Evolutionary conservation across 2,329 filamentous ascomycete genomes (phyloP).

Genomic region (Hypoxylon sp.): DNA sequence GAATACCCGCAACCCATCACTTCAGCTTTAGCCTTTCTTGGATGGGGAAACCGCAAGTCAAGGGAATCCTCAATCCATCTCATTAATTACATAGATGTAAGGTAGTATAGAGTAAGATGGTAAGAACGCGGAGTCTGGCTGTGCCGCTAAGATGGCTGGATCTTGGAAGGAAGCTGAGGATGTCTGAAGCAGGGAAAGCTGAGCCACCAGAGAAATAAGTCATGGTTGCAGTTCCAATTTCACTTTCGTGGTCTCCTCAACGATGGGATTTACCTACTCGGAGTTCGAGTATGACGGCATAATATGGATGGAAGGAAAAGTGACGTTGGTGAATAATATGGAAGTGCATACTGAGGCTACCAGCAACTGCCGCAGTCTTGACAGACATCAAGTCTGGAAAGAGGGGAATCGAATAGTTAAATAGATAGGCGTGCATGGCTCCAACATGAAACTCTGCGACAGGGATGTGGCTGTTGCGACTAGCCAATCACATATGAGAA

Average conservation of each 20-base stretch:
- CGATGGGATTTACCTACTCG: not conserved
- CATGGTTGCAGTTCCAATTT: not conserved
- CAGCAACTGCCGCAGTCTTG: slow-evolving; percentile 1
- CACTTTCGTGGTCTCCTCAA: not conserved
- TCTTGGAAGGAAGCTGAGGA: slow-evolving; percentile 1
- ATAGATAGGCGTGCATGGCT: slow-evolving; percentile 37
- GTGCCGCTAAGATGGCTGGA: not conserved
- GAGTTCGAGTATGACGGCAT: not conserved
- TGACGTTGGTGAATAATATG: slow-evolving; percentile 21
- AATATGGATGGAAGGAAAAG: not conserved
- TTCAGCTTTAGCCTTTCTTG: not conserved
- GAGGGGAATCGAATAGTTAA: slow-evolving; percentile 28
- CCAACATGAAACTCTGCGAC: slow-evolving; percentile 37
- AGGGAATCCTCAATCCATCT: not conserved
- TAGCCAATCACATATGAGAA: slow-evolving; percentile 24
- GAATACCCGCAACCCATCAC: no score
- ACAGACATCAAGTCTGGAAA: slow-evolving; percentile 7
- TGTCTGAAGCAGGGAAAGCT: not conserved
- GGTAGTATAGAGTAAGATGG: slow-evolving; percentile 2
- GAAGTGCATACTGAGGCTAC: slow-evolving; percentile 17
- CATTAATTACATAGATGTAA: slow-evolving; percentile 7
- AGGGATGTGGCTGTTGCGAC: slow-evolving; percentile 11
- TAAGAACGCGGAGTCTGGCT: not conserved
- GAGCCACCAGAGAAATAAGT: not conserved
- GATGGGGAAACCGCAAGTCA: not conserved